Conservation (phyloP, 208 protist genomes). For the Naegleria fowleri region DNA sequence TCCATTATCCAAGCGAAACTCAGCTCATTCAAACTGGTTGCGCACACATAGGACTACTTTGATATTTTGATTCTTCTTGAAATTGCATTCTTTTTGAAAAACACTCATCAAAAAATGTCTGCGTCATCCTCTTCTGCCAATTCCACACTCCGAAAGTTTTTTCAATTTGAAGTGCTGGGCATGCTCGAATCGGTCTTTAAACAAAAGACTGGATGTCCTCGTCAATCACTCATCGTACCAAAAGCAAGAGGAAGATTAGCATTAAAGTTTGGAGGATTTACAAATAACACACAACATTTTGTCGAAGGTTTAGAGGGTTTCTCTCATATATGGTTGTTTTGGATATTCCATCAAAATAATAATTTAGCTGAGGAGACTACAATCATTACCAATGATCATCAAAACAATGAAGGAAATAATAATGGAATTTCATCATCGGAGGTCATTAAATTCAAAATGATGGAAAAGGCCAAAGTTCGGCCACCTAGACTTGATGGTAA, state of each 20-base stretch:
- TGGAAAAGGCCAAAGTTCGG: conserved; percentile 34
- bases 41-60: too few species aligned
- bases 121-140: conserved; percentile 9
- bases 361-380: conserved; percentile 40
- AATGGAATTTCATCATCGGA: background rate
- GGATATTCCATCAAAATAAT: conserved; percentile 53
- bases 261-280: conserved; percentile 7
- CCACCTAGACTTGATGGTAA: conserved; percentile 46
- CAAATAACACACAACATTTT: conserved; percentile 26
- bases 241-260: conserved; percentile 36
- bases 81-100: background rate
- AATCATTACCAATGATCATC: conserved; percentile 13
- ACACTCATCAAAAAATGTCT: background rate
- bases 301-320: conserved; percentile 48
- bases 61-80: too few species aligned
- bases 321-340: conserved; percentile 56
- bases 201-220: conserved; percentile 42
- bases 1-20: too few species aligned
- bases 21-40: too few species aligned
- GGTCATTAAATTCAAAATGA: background rate
- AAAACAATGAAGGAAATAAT: background rate
- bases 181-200: conserved; percentile 40
- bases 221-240: conserved; percentile 41
- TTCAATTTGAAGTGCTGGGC: conserved; percentile 41
- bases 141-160: conserved; percentile 22